A percentile compares a stretch with the other conserved stretches of the same genome.
These are phyloP conservation scores for Setomelanomma holmii DNA, from an alignment of 2,329 filamentous ascomycete species.

Conservation along the genomic window DNA sequence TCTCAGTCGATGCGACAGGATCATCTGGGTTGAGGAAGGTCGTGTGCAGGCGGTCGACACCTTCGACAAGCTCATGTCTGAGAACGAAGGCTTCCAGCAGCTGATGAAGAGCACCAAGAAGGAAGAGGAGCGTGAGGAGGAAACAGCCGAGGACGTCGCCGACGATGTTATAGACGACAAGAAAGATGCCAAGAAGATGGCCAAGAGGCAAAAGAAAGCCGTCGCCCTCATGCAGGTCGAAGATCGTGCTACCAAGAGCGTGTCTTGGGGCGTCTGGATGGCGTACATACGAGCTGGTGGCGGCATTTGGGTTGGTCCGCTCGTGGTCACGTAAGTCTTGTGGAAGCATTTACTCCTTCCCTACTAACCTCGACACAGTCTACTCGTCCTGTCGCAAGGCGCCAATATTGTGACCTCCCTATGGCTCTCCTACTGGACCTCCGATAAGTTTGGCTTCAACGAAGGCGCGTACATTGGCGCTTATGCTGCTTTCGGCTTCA, in stretches of 20 bases:
- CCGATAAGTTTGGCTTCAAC: conserved; percentile 72
- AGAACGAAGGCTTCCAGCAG: conserved; percentile 78
- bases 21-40: conserved; percentile 91
- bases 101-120: conserved; percentile 82
- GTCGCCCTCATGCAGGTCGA: conserved; percentile 74
- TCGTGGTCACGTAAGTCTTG: conserved; percentile 60
- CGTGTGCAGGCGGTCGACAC: conserved; percentile 85
- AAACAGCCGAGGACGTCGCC: conserved; percentile 65
- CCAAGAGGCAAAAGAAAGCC: conserved; percentile 55
- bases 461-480: conserved; percentile 75
- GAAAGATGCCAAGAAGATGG: conserved; percentile 56
- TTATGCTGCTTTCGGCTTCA: conserved; percentile 17
- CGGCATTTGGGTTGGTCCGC: conserved; percentile 70
- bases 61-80: conserved; percentile 83
- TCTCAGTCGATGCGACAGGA: conserved; percentile 85
- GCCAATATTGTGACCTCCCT: conserved; percentile 87
- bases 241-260: conserved; percentile 75
- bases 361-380: conserved; percentile 8
- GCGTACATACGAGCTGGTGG: conserved; percentile 81
- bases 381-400: conserved; percentile 77
- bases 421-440: conserved; percentile 96
- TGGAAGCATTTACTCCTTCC: background rate
- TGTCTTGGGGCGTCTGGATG: conserved; percentile 80
- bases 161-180: conserved; percentile 10
- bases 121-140: conserved; percentile 61